phyloP scores from a whole-genome alignment of 2,329 filamentous ascomycete genomes.

The Sporothrix phasma region DNA sequence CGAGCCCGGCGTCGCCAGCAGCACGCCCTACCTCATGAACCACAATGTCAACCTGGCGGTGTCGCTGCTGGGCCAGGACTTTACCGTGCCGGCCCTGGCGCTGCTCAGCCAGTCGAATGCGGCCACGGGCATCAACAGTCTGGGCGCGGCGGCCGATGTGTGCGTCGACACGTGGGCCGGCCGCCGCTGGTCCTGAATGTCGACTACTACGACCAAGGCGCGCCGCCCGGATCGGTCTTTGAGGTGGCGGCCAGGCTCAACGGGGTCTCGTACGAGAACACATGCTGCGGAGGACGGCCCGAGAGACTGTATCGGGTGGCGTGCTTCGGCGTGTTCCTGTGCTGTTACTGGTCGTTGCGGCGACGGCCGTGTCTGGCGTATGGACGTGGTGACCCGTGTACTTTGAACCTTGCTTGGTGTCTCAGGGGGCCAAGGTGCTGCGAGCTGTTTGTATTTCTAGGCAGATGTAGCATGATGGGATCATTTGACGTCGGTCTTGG shows the following conservation, averaged over 20 bases:
- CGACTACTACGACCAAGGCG: conserved; percentile 72
- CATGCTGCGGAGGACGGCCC: conserved; percentile 41
- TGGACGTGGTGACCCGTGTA: background rate
- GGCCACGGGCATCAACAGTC: conserved; percentile 51
- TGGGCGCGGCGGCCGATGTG: conserved; percentile 53
- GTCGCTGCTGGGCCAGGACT: conserved; percentile 48
- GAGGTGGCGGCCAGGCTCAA: conserved; percentile 61
- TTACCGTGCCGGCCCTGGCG: conserved; percentile 64
- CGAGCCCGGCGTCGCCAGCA: conserved; percentile 38
- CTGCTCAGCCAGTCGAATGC: conserved; percentile 64
- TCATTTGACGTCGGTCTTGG: no score
- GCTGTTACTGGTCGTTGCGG: background rate
- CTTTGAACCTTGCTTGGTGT: background rate
- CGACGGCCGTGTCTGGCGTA: background rate
- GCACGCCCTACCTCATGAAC: conserved; percentile 72
- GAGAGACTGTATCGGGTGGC: background rate
- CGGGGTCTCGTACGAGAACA: conserved; percentile 56
- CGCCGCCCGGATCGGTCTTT: conserved; percentile 61
- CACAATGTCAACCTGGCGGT: conserved; percentile 83
- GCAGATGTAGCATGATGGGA: no score
- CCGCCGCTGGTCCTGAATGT: conserved; percentile 73
- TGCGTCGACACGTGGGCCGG: conserved; percentile 53
- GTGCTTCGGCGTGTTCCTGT: background rate
- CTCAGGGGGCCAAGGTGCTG: no score
- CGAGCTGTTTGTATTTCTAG: background rate